These are phyloP conservation scores for Amanita subjunquillea DNA, from an alignment of 768 basidiomycete species.

Conservation along the genomic window DNA sequence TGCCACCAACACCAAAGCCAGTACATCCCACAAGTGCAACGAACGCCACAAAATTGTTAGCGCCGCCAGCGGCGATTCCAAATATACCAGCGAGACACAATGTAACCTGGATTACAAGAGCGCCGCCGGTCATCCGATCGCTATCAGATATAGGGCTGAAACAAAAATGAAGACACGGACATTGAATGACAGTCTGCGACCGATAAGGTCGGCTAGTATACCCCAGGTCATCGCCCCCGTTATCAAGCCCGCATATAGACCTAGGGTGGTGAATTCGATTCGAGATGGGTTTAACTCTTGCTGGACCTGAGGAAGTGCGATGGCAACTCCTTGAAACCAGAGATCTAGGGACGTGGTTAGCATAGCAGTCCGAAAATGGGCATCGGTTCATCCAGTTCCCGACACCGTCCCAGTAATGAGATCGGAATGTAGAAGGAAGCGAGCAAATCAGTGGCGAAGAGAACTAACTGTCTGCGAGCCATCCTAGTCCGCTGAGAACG, in stretches of 20 bases:
- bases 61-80: slow-evolving; percentile 38
- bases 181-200: slow-evolving; percentile 36
- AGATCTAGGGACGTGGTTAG: slow-evolving; percentile 16
- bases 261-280: slow-evolving; percentile 34
- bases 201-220: slow-evolving; percentile 36
- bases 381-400: no score
- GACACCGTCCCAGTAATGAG: neutral
- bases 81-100: slow-evolving; percentile 32
- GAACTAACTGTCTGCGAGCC: slow-evolving; percentile 37
- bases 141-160: neutral
- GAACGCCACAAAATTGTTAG: slow-evolving; percentile 34
- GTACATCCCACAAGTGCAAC: slow-evolving; percentile 34
- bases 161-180: slow-evolving; percentile 8
- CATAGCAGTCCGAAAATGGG: neutral
- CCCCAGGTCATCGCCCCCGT: slow-evolving; percentile 40
- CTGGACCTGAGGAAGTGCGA: slow-evolving; percentile 33
- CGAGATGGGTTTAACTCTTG: slow-evolving; percentile 30
- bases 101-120: slow-evolving; percentile 13
- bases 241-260: slow-evolving; percentile 38
- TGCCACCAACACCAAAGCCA: slow-evolving; percentile 42
- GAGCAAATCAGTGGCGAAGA: neutral
- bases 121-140: neutral
- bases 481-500: slow-evolving; percentile 34
- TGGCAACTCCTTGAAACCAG: slow-evolving; percentile 38
- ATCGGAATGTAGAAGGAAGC: neutral